Conservation (phyloP, 2,329 filamentous ascomycete genomes). For the Aphanoascus verrucosus region DNA sequence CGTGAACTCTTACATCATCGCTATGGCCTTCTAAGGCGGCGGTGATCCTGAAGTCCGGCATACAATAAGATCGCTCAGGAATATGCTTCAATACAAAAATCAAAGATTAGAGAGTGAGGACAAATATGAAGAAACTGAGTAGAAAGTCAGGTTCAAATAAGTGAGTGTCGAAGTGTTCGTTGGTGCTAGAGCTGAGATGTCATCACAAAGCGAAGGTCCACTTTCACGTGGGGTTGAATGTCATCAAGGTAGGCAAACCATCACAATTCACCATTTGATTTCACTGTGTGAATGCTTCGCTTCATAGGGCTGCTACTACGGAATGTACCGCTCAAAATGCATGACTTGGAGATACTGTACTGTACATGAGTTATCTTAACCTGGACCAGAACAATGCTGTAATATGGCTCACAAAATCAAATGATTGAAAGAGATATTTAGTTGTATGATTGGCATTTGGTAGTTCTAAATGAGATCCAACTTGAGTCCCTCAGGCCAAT, state of each 20-base stretch:
- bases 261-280: not conserved
- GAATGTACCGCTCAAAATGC: not conserved
- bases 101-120: not conserved
- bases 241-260: not conserved
- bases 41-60: conserved; percentile 86
- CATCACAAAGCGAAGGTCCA: not conserved
- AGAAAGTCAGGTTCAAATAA: not conserved
- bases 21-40: conserved; percentile 81
- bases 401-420: no score
- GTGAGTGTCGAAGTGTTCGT: not conserved
- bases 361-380: no score
- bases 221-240: not conserved
- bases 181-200: not conserved
- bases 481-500: no score
- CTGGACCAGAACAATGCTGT: no score
- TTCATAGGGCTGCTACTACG: not conserved
- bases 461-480: no score
- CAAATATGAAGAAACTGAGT: not conserved
- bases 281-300: not conserved
- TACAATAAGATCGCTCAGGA: conserved; percentile 28
- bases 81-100: not conserved
- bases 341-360: no score
- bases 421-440: no score
- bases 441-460: no score
- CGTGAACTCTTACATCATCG: conserved; percentile 61